phyloP scores from a whole-genome alignment of 768 basidiomycete genomes.

The Suillus hirtellus region DNA sequence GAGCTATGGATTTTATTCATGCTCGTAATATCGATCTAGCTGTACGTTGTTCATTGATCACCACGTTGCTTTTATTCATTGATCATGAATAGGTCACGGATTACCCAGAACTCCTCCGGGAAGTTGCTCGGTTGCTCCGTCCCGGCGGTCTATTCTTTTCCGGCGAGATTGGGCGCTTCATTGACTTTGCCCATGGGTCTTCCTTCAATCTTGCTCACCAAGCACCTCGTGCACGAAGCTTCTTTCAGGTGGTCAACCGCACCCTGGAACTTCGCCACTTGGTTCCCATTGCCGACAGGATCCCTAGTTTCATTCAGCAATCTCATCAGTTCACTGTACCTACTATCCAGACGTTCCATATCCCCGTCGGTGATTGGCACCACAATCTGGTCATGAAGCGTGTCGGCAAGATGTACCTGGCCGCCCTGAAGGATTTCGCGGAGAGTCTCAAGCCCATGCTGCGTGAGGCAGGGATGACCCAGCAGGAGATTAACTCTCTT shows the following conservation, averaged over 20 bases:
- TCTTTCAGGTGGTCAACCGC: constrained; percentile 43
- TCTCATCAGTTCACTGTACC: constrained; percentile 46
- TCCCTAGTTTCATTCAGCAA: constrained; percentile 39
- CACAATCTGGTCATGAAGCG: constrained; percentile 22
- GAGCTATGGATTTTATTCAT: constrained; percentile 68
- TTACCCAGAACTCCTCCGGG: constrained; percentile 52
- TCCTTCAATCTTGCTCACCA: constrained; percentile 28
- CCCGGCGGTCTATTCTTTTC: constrained; percentile 73
- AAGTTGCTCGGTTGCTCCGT: constrained; percentile 64
- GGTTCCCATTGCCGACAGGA: constrained; percentile 33
- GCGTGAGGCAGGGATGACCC: constrained; percentile 34
- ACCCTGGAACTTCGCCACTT: constrained; percentile 41
- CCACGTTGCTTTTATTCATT: constrained; percentile 16
- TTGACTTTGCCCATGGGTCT: constrained; percentile 39
- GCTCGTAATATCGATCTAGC: constrained; percentile 60
- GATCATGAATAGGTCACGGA: constrained; percentile 48
- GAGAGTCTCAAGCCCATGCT: constrained; percentile 52
- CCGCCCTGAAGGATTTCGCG: constrained; percentile 42
- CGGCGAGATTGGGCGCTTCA: constrained; percentile 55
- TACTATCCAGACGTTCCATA: constrained; percentile 31
- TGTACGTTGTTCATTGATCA: constrained; percentile 40
- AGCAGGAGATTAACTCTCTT: constrained; percentile 39
- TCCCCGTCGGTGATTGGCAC: constrained; percentile 64
- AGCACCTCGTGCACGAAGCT: constrained; percentile 28
- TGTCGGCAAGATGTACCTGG: constrained; percentile 46